phyloP scores from a whole-genome alignment of 139 green algal species.

The Protoeuglena noctilucae region DNA sequence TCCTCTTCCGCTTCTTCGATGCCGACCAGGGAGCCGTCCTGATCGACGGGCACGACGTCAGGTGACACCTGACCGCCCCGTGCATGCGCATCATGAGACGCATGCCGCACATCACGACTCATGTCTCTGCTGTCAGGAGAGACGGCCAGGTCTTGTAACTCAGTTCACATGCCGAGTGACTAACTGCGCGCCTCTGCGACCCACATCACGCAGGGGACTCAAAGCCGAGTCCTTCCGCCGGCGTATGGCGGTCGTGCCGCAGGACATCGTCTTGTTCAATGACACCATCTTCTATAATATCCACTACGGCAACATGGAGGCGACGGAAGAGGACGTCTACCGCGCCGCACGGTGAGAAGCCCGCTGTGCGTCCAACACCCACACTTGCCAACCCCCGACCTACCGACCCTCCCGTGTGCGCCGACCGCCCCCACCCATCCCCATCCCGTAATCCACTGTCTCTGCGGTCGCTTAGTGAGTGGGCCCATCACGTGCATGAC shows the following conservation, averaged over 20 bases:
- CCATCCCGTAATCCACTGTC: constrained; percentile 8
- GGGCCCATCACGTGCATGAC: too few relatives aligned
- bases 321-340: constrained; percentile 37
- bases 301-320: constrained; percentile 48
- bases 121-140: too few relatives aligned
- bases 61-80: constrained; percentile 12
- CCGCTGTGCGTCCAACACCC: neutral
- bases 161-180: too few relatives aligned
- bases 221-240: constrained; percentile 1
- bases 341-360: constrained; percentile 24
- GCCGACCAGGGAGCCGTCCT: constrained; percentile 37
- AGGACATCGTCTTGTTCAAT: constrained; percentile 94
- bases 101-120: too few relatives aligned
- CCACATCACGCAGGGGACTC: too few relatives aligned
- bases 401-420: too few relatives aligned
- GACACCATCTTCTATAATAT: constrained; percentile 88
- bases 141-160: neutral
- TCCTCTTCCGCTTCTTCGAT: constrained; percentile 69
- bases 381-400: too few relatives aligned
- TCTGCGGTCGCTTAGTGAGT: constrained; percentile 11
- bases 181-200: too few relatives aligned
- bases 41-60: constrained; percentile 45
- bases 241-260: constrained; percentile 20
- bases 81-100: too few relatives aligned
- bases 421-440: too few relatives aligned